These are phyloP conservation scores for Metarhizium humberi DNA, from an alignment of 2,329 filamentous ascomycete genomes.

Conservation along the genomic window DNA sequence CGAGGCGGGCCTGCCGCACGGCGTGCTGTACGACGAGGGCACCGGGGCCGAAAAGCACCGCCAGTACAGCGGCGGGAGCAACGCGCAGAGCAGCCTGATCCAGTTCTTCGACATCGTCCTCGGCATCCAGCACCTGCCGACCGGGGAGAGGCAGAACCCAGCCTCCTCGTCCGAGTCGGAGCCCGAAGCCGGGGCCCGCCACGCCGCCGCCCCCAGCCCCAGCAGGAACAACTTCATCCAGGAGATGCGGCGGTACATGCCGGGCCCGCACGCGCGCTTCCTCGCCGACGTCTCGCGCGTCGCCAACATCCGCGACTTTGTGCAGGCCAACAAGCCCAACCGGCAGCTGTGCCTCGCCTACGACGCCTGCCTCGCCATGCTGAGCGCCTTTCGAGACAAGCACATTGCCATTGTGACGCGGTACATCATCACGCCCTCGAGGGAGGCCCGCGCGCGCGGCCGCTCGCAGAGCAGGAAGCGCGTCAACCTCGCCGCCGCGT, in stretches of 20 bases:
- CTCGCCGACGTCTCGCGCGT: slow-evolving; percentile 69
- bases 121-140: slow-evolving; percentile 82
- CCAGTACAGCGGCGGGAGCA: slow-evolving; percentile 88
- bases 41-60: slow-evolving; percentile 59
- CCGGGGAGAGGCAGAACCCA: slow-evolving; percentile 55
- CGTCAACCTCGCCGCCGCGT: slow-evolving; percentile 54
- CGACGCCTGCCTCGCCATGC: slow-evolving; percentile 74
- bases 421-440: slow-evolving; percentile 86
- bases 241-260: slow-evolving; percentile 98
- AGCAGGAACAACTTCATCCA: slow-evolving; percentile 73
- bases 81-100: slow-evolving; percentile 92
- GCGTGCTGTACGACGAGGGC: slow-evolving; percentile 80
- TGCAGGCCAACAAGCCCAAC: slow-evolving; percentile 53
- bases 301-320: slow-evolving; percentile 81
- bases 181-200: slow-evolving; percentile 34
- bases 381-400: slow-evolving; percentile 69
- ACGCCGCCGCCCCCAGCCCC: slow-evolving; percentile 18
- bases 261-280: slow-evolving; percentile 82
- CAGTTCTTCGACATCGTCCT: slow-evolving; percentile 95
- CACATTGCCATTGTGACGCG: slow-evolving; percentile 94
- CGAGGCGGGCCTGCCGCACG: slow-evolving; percentile 80
- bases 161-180: slow-evolving; percentile 22
- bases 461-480: slow-evolving; percentile 45
- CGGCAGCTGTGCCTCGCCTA: slow-evolving; percentile 68
- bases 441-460: slow-evolving; percentile 58